A percentile compares a stretch with the other conserved stretches of the same genome.
Conservation (phyloP, 2,329 filamentous ascomycete species). For the Pestalotiopsis sp. region DNA sequence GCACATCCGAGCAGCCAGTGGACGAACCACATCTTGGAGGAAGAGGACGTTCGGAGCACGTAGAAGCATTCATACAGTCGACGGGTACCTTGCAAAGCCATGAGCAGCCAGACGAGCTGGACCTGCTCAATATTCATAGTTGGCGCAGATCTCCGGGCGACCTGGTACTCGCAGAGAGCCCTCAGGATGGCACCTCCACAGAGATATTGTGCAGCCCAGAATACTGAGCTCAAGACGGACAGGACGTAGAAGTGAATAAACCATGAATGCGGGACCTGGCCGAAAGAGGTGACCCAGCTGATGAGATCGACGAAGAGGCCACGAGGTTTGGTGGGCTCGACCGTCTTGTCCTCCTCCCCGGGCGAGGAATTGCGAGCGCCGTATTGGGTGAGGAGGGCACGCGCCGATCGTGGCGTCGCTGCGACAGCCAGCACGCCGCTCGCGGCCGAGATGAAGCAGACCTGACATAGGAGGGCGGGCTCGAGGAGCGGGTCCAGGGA, state of each 20-base stretch:
- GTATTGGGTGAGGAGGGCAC: conserved; percentile 51
- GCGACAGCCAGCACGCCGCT: conserved; percentile 45
- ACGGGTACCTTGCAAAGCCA: conserved; percentile 75
- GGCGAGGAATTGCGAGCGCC: conserved; percentile 44
- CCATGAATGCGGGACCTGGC: conserved; percentile 82
- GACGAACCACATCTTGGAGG: conserved; percentile 80
- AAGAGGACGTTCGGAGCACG: conserved; percentile 64
- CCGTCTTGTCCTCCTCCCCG: conserved; percentile 1
- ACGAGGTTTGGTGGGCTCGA: conserved; percentile 14
- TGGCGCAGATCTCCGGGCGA: conserved; percentile 23
- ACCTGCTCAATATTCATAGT: conserved; percentile 67
- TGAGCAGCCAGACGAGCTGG: conserved; percentile 68
- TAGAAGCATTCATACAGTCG: conserved; percentile 75
- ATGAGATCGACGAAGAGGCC: conserved; percentile 30
- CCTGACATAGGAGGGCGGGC: conserved; percentile 42
- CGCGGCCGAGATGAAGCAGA: conserved; percentile 49
- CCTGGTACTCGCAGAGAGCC: conserved; percentile 45
- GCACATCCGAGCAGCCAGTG: conserved; percentile 80
- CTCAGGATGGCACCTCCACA: conserved; percentile 56
- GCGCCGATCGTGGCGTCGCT: conserved; percentile 46
- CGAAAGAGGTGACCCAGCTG: conserved; percentile 38
- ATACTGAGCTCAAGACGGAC: conserved; percentile 69
- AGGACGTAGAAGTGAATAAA: conserved; percentile 86
- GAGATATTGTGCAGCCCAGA: conserved; percentile 73
- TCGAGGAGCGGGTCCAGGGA: conserved; percentile 18